Conservation (phyloP, 495 filamentous ascomycete species). For the Terfezia claveryi region DNA sequence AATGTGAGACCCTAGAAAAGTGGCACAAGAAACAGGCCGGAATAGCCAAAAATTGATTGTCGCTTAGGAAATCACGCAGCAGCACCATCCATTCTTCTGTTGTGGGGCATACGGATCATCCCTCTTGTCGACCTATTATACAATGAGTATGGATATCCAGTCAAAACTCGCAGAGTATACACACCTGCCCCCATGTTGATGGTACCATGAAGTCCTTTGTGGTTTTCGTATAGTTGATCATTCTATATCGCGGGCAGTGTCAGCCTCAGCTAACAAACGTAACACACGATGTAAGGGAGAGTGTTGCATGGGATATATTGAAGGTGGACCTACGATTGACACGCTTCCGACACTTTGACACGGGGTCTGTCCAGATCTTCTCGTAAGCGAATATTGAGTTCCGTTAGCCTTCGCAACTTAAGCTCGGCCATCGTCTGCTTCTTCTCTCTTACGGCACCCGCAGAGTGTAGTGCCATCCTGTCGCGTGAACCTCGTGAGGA, state of each 20-base stretch:
- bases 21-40: too few species aligned
- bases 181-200: conserved; percentile 79
- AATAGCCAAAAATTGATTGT: too few species aligned
- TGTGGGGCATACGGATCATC: conserved; percentile 95
- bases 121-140: conserved; percentile 49
- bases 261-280: not conserved
- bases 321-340: conserved; percentile 51
- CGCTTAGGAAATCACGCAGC: conserved; percentile 47
- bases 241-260: conserved; percentile 28
- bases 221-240: conserved; percentile 88
- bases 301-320: not conserved
- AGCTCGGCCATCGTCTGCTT: conserved; percentile 98
- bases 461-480: conserved; percentile 18
- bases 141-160: conserved; percentile 2
- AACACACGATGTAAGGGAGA: not conserved
- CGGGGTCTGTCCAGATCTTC: conserved; percentile 88
- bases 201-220: conserved; percentile 99
- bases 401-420: conserved; percentile 84
- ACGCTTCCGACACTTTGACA: conserved; percentile 84
- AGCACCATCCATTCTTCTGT: conserved; percentile 47
- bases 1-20: too few species aligned
- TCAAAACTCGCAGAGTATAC: conserved; percentile 18
- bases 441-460: conserved; percentile 34
- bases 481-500: conserved; percentile 5
- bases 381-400: conserved; percentile 80